These are phyloP conservation scores for Ustilago loliicola DNA, from an alignment of 1,284 basidiomycete genomes.

Conservation along the genomic window DNA sequence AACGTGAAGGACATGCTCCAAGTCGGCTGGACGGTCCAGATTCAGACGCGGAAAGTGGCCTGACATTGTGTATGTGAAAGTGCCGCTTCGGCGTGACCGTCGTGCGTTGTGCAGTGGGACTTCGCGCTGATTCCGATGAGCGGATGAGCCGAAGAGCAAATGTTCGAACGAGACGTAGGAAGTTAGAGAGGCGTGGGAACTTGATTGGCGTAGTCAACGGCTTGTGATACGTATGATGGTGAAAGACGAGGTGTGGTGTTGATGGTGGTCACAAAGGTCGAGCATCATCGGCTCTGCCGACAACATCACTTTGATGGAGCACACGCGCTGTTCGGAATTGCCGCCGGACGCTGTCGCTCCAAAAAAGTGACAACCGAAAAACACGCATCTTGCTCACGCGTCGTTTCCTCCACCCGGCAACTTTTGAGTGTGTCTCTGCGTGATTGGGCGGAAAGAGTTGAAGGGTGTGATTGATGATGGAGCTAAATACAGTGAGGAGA, in stretches of 20 bases:
- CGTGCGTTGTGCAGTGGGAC: background rate
- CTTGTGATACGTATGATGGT: background rate
- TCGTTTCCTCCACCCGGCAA: background rate
- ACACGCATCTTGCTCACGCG: conserved; percentile 7
- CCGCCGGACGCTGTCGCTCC: conserved; percentile 15
- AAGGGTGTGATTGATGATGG: no score
- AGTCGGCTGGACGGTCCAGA: conserved; percentile 39
- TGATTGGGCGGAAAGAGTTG: no score
- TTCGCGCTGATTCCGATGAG: background rate
- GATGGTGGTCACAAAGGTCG: conserved; percentile 14
- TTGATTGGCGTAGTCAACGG: background rate
- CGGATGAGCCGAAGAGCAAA: background rate
- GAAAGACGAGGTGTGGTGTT: background rate
- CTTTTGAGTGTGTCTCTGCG: no score
- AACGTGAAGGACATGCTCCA: conserved; percentile 39
- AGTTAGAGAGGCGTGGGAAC: conserved; percentile 6
- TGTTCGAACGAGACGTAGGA: background rate
- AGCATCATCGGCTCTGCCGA: conserved; percentile 19
- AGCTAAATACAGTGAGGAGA: no score
- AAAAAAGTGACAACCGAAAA: background rate
- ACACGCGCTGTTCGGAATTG: conserved; percentile 17
- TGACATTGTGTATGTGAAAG: conserved; percentile 23
- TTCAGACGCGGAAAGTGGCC: conserved; percentile 47
- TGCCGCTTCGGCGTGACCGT: background rate
- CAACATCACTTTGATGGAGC: background rate